Evolutionary conservation across 2,329 filamentous ascomycete genomes (phyloP).

Genomic region (Neonectria ditissima): DNA sequence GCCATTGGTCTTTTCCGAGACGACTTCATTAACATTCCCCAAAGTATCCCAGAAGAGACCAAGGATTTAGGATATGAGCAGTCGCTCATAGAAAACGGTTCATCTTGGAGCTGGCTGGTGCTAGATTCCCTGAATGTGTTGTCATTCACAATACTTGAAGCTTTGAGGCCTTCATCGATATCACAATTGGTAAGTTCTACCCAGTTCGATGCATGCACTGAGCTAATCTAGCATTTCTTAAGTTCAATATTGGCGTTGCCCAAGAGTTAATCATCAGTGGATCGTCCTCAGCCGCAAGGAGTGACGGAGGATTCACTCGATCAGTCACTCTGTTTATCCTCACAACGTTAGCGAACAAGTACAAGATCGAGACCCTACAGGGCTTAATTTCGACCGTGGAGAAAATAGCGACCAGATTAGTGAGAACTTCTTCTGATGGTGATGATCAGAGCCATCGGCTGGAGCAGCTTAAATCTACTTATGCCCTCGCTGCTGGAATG

Average conservation of each 20-base stretch:
- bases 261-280: conserved; percentile 51
- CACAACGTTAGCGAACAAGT: conserved; percentile 59
- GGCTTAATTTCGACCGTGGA: conserved; percentile 46
- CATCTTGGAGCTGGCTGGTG: conserved; percentile 50
- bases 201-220: neutral
- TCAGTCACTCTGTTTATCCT: conserved; percentile 53
- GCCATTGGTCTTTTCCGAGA: conserved; percentile 54
- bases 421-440: conserved; percentile 32
- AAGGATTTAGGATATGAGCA: neutral
- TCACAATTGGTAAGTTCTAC: conserved; percentile 49
- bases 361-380: conserved; percentile 51
- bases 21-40: conserved; percentile 40
- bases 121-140: conserved; percentile 49
- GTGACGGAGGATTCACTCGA: conserved; percentile 31
- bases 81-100: conserved; percentile 27
- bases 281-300: conserved; percentile 25
- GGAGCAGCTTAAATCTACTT: conserved; percentile 49
- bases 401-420: conserved; percentile 36
- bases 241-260: conserved; percentile 53
- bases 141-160: conserved; percentile 54
- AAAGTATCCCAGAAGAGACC: conserved; percentile 22
- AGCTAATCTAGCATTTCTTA: conserved; percentile 21
- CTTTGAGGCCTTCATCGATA: conserved; percentile 50
- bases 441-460: conserved; percentile 26
- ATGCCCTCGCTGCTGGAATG: conserved; percentile 53